phyloP scores from a whole-genome alignment of 2,329 filamentous ascomycete genomes.

The Monosporascus sp. region DNA sequence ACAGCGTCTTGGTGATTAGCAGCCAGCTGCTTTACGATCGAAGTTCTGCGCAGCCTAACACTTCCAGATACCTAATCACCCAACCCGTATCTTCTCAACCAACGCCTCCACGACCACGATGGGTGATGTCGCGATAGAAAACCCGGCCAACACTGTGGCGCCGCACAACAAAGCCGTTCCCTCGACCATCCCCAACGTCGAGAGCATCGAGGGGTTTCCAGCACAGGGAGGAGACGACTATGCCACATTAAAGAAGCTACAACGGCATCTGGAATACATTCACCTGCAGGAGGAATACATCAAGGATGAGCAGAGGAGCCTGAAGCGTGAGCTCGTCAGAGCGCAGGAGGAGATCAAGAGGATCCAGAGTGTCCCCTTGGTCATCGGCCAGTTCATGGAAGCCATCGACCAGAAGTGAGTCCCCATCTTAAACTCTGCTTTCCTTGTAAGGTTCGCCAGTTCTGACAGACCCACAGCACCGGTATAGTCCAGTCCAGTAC shows the following conservation, averaged over 20 bases:
- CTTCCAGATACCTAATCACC: too few relatives aligned
- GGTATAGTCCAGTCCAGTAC: conserved; percentile 98
- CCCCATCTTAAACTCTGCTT: background rate
- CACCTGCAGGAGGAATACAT: conserved; percentile 99
- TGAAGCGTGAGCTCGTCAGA: conserved; percentile 94
- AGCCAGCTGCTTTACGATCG: too few relatives aligned
- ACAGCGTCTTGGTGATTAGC: background rate
- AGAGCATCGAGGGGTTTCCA: conserved; percentile 78
- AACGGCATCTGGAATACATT: conserved; percentile 96
- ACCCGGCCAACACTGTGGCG: conserved; percentile 65
- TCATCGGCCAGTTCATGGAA: conserved; percentile 99
- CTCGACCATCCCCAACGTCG: conserved; percentile 81
- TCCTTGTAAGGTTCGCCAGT: too few relatives aligned
- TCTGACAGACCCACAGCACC: conserved; percentile 53
- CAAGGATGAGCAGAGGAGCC: conserved; percentile 96
- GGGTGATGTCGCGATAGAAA: conserved; percentile 86
- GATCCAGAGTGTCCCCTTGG: conserved; percentile 95
- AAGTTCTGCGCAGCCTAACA: too few relatives aligned
- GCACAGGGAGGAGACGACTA: conserved; percentile 89
- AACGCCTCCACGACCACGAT: conserved; percentile 44
- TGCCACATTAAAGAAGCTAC: conserved; percentile 90
- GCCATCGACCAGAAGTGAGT: conserved; percentile 96
- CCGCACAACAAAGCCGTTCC: conserved; percentile 77
- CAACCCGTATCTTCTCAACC: background rate
- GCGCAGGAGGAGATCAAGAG: conserved; percentile 99